Percentiles rank a stretch among this genome's conserved stretches.
These are phyloP conservation scores for Phanerochaete sordida DNA, from an alignment of 768 basidiomycete genomes.

Conservation along the genomic window DNA sequence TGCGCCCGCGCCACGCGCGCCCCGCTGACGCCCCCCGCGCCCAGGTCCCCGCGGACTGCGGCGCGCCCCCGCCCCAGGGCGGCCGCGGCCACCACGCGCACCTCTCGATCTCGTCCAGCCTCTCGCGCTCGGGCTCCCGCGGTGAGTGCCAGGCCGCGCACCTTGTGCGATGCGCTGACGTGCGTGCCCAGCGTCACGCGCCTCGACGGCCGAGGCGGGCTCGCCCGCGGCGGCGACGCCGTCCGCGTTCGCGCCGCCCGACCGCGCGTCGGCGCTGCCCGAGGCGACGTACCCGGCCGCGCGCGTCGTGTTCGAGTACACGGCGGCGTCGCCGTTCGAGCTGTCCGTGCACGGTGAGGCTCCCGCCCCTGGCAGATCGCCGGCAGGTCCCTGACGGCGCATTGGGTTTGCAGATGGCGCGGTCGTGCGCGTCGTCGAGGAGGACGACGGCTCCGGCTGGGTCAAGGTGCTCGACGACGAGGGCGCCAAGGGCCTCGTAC, in stretches of 20 bases:
- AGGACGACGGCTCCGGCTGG: slow-evolving; percentile 87
- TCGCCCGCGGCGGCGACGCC: slow-evolving; percentile 43
- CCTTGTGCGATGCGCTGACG: background rate
- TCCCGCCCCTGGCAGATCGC: background rate
- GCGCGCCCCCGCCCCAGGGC: slow-evolving; percentile 26
- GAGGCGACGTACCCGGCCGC: slow-evolving; percentile 49
- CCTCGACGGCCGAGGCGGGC: slow-evolving; percentile 13
- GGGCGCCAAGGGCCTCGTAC: slow-evolving; percentile 71
- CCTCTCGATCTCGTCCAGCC: slow-evolving; percentile 27
- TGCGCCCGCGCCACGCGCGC: background rate
- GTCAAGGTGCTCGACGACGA: slow-evolving; percentile 61
- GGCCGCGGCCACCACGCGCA: slow-evolving; percentile 14
- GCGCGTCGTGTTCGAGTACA: slow-evolving; percentile 71
- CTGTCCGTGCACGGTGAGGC: slow-evolving; percentile 57
- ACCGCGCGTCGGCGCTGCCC: slow-evolving; percentile 15
- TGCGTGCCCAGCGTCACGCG: background rate
- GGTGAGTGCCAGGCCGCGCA: slow-evolving; percentile 10
- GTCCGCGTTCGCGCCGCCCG: slow-evolving; percentile 51
- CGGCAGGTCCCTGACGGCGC: background rate
- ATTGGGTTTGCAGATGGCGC: slow-evolving; percentile 48
- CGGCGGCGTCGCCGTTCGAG: slow-evolving; percentile 75
- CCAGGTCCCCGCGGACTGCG: slow-evolving; percentile 78
- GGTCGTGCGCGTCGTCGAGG: slow-evolving; percentile 64
- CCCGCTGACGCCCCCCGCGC: background rate
- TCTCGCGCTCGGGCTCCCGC: slow-evolving; percentile 29